Evolutionary conservation across 176 grass and related monocot species (phyloP).

Genomic region (sorghum (Sorghum bicolor)): Sorghum_bicolor_NCBIv3 NC_012876.2:12260501-12261000

Average conservation of each 20-base stretch:
- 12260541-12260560: too few species aligned
- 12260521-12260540: too few species aligned
- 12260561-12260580: too few species aligned
- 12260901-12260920: slow-evolving; percentile 18
- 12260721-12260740: too few species aligned
- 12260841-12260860: slow-evolving; percentile 37
- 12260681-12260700: too few species aligned
- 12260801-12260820: slow-evolving; percentile 19
- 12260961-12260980: slow-evolving; percentile 30
- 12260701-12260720: neutral
- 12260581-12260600: too few species aligned
- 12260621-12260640: too few species aligned
- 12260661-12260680: too few species aligned
- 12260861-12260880: slow-evolving; percentile 8
- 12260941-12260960: neutral
- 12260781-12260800: slow-evolving; percentile 29
- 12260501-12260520: too few species aligned
- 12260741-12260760: too few species aligned
- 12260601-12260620: too few species aligned
- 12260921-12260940: neutral
- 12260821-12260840: slow-evolving; percentile 47
- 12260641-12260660: too few species aligned
- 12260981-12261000: slow-evolving; percentile 8
- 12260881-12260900: slow-evolving; percentile 22
- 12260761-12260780: slow-evolving; percentile 31